These are phyloP conservation scores for Bidens hawaiensis DNA, from an alignment of 140 eudicot genomes.

Conservation along the genomic window DNA sequence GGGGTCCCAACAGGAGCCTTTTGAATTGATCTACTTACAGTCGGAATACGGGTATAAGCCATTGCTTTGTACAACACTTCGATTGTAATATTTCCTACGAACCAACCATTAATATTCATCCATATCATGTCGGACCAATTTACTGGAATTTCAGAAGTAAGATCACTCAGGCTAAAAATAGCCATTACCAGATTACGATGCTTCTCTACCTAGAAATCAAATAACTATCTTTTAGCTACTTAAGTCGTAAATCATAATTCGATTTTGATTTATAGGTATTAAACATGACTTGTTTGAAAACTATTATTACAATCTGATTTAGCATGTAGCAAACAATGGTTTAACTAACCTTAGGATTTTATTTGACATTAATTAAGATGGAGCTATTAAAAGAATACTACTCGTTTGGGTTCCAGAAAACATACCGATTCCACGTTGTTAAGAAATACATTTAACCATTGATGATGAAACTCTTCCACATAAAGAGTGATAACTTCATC, in stretches of 20 bases:
- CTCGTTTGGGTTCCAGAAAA: not conserved
- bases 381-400: not conserved
- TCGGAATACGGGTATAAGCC: not conserved
- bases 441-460: not conserved
- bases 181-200: not conserved
- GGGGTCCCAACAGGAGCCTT: not conserved
- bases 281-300: too few species aligned
- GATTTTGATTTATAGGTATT: too few species aligned
- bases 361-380: not conserved
- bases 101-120: not conserved
- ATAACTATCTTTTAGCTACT: not conserved
- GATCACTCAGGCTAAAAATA: not conserved
- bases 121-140: too few species aligned
- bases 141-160: not conserved
- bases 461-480: not conserved
- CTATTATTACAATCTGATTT: not conserved
- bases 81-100: not conserved
- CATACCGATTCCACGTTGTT: not conserved
- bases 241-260: too few species aligned
- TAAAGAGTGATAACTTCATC: not conserved
- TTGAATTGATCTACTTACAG: not conserved
- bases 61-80: not conserved
- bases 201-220: not conserved
- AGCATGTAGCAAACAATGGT: too few species aligned
- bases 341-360: too few species aligned